These are phyloP conservation scores for Dictyostelium firmibasis DNA, from an alignment of 78 protist species.

Conservation along the genomic window DNA sequence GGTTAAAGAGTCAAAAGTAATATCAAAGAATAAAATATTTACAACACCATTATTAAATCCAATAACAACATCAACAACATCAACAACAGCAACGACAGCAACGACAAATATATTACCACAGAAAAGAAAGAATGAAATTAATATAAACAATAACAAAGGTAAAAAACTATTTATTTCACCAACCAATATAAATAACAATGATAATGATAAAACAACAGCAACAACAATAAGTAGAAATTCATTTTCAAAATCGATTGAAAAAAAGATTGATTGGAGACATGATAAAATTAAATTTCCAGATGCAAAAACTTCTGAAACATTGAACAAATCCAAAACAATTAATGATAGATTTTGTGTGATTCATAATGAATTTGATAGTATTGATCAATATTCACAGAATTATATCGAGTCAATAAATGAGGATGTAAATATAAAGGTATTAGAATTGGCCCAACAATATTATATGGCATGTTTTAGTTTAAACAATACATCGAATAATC, in stretches of 20 bases:
- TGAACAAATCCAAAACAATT: neutral
- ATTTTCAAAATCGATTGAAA: neutral
- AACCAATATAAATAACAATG: neutral
- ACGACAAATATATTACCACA: neutral
- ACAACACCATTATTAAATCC: neutral
- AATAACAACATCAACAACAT: neutral
- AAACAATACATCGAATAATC: conserved; percentile 9
- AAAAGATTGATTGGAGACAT: neutral
- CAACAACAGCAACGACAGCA: too few relatives aligned
- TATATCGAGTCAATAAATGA: conserved; percentile 35
- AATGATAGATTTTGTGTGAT: conserved; percentile 14
- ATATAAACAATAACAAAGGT: neutral
- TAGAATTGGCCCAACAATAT: conserved; percentile 12
- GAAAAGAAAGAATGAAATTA: neutral
- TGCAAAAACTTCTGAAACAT: neutral
- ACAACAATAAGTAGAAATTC: neutral
- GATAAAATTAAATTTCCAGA: conserved; percentile 22
- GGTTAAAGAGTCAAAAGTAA: neutral
- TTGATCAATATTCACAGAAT: neutral
- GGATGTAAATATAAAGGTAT: conserved; percentile 49
- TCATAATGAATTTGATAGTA: neutral
- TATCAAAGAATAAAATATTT: neutral
- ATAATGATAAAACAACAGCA: neutral
- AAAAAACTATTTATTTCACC: conserved; percentile 4
- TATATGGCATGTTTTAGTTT: conserved; percentile 32